Evolutionary conservation across 305 asterid genomes (phyloP), one percentile per base, ranked within the genome.

Genomic region (Fraxinus greggii): DNA sequence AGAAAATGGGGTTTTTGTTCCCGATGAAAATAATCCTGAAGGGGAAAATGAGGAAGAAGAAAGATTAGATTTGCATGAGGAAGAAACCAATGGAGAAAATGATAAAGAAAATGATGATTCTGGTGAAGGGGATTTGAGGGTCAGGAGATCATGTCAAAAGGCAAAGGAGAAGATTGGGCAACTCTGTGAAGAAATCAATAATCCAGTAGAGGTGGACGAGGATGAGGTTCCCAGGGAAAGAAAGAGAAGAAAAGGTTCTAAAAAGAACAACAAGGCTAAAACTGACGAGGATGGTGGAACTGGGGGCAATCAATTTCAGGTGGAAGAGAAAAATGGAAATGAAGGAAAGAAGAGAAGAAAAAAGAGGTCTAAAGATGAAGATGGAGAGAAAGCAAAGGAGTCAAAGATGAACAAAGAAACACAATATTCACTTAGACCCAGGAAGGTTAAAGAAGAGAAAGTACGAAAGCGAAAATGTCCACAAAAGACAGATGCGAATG

Each of bases 401-500:
- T 67, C 74, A 1, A 67, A 12, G 74, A 28, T 26, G 36, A 12
- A 28, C 35, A 78, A 70, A 73, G 74, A 73, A 15, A 12, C 29
- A 5, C 29, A 59, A 38, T 21, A 42, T 76, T 6, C 80, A 78
- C 5, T 19, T 31, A 42, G 54, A 81, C 21, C 56, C 28, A 80
- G 65, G 73, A 72, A 19, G 38, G 70, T 2, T 7, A 48, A 70
- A 67, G 23, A 17, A 67, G 78, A 56, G 8, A 82, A 13, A 29
- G 73, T 17, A n/a, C 4, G 28, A 23, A 83, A 80, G 75, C 1
- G 73, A 61, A 83, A 81, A 76, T 36, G 78, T 31, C 83, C 69
- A n/a, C 1, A 72, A 4, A 72, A 3, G 45, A 33, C 0, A 77
- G 84, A 82, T 77, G 80, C 79, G 1, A 40, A 86, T 72, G 89